Percentiles rank a stretch among this genome's conserved stretches.
These are phyloP conservation scores for Podaxis sp. DNA, from an alignment of 768 basidiomycete species.

Conservation along the genomic window DNA sequence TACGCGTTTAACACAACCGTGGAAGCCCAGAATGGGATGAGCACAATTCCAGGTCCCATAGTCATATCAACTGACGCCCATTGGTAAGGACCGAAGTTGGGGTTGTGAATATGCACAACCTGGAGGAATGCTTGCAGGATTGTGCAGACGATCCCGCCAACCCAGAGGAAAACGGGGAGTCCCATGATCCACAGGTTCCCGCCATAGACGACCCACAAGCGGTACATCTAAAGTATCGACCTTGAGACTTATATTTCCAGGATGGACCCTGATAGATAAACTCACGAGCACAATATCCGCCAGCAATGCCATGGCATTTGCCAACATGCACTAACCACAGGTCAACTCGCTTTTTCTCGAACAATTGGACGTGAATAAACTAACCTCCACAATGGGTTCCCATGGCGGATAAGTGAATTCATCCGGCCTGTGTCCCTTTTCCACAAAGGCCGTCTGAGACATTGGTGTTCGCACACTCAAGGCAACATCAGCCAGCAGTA, in stretches of 20 bases:
- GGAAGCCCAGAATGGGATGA: conserved; percentile 13
- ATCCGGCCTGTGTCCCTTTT: background rate
- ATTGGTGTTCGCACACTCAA: background rate
- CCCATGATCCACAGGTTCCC: background rate
- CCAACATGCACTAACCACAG: background rate
- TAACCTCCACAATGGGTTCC: background rate
- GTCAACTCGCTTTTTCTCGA: background rate
- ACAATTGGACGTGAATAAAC: background rate
- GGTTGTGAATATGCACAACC: background rate
- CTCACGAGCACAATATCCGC: conserved; percentile 2
- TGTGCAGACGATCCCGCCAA: conserved; percentile 9
- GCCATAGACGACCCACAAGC: conserved; percentile 7
- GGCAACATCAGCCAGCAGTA: background rate
- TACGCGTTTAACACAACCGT: conserved; percentile 15
- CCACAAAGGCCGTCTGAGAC: background rate
- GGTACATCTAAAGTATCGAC: conserved; percentile 7
- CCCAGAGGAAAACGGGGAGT: conserved; percentile 14
- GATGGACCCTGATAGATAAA: background rate
- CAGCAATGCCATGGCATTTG: background rate
- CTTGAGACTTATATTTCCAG: background rate
- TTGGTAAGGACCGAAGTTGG: conserved; percentile 4
- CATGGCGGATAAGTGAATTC: background rate
- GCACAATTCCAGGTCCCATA: conserved; percentile 10
- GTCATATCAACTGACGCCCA: conserved; percentile 9
- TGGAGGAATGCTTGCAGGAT: conserved; percentile 3